Evolutionary conservation across 176 grass and related monocot genomes (phyloP), one percentile per base, ranked within the genome.

Genomic region (Aegilops bicornis): DNA sequence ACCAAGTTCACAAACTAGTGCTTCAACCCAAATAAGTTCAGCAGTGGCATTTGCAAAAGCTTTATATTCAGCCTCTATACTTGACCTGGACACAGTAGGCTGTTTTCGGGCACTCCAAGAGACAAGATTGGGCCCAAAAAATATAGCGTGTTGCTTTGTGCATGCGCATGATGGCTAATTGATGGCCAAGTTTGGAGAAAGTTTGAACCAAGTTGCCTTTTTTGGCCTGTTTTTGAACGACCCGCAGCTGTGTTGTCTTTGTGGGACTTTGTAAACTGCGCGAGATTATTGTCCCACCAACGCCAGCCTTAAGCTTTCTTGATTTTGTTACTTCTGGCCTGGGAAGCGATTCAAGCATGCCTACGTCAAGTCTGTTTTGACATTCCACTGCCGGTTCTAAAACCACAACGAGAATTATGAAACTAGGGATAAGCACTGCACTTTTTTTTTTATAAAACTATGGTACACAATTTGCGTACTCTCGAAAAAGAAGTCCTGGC

Each of bases 151-250:
- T 67, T 79, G 61, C 80, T 87, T 83, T 87, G 65, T 24, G 47
- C 83, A 79, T 25, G 54, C 33, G 25, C 43, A 83, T 68, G 69
- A 79, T 86, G 66, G 68, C 50, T 80, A 80, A 91, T 60, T 84
- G 84, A 87, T 87, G 80, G 84, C 68, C 56, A 27, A 33, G 72
- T 75, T 48, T 74, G 33, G 73, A 83, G 33, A 61, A 76, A 48
- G 71, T 75, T 48, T 75, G 25, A 74, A 79, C 35, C 45, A 76
- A 48, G 48, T 74, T 67, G 74, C 59, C 27, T 47, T 79, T 76
- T 60, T 24, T 9, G 74, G 64, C 62, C 36, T 87, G 36, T 54
- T 54, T 54, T 54, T 27, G 13, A 79, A 66, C 32, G 24, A 83
- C 29, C 65, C 19, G 27, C 15, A 73, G 66, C 27, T 37, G 80